A percentile compares a stretch with the other conserved stretches of the same genome.
Conservation (phyloP, 2,329 filamentous ascomycete species). For the Neonectria faginata region DNA sequence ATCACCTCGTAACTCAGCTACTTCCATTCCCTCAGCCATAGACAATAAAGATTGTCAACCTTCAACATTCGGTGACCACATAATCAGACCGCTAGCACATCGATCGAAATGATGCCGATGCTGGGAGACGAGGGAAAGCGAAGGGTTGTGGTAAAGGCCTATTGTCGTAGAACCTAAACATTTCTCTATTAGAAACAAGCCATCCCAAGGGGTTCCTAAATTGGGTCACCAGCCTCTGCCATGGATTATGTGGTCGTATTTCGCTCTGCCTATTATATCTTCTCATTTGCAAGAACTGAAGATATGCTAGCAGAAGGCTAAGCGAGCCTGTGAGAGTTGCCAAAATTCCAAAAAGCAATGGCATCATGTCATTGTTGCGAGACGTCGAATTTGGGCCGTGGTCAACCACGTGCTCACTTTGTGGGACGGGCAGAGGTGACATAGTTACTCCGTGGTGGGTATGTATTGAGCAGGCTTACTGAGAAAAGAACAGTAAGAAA, state of each 20-base stretch:
- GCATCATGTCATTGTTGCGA: neutral
- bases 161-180: neutral
- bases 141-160: neutral
- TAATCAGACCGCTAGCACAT: neutral
- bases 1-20: too few species aligned
- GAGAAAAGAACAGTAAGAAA: too few species aligned
- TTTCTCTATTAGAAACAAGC: neutral
- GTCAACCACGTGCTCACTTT: neutral
- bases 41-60: too few species aligned
- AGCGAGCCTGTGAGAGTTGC: neutral
- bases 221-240: neutral
- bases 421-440: neutral
- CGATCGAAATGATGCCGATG: neutral
- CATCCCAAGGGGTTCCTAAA: neutral
- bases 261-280: neutral
- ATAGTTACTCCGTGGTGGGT: neutral
- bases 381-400: neutral
- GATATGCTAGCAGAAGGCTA: neutral
- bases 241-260: neutral
- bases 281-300: neutral
- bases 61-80: neutral
- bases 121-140: neutral
- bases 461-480: too few species aligned
- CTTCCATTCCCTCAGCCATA: too few species aligned
- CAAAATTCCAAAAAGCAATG: neutral